Evolutionary conservation across 192 early-diverging fungal species (phyloP), one percentile per base, ranked within the genome.

Genomic region (Kickxella alabastrina): DNA sequence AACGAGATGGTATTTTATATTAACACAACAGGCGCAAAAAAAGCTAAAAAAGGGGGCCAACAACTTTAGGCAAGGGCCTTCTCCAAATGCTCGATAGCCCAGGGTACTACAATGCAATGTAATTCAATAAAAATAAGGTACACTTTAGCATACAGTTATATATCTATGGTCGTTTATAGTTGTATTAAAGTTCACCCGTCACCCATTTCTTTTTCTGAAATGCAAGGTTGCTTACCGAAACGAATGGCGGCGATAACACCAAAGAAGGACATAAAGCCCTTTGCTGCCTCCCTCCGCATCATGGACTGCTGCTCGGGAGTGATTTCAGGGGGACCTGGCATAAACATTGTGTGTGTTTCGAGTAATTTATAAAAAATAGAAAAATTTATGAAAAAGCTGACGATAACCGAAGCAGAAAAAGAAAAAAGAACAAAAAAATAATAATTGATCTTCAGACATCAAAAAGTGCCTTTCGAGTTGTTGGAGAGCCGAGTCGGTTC

Each of bases 21-120:
- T 9, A 10, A 22, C 12, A 22, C 22, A 34, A 51, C 23, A 41
- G 29, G 1, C 10, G 23, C 2, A 21, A 43, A 32, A 43, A 24
- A 6, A 43, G 23, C 4, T 3, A 8, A 43, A 7, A 19, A 25
- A 25, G n/a, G n/a, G n/a, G n/a, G n/a, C n/a, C n/a, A n/a, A n/a
- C n/a, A n/a, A n/a, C n/a, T 41, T 19, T 56, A 75, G 14, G 65
- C 64, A 10, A 75, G 28, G 2, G 56, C 19, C 56, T 75, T 75
- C 44, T 68, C 71, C 4, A 75, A 48, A 24, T 75, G 71, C 65
- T 75, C 71, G 6, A 75, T 24, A 0, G 71, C 71, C 71, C 71
- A 75, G 10, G 71, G 71, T 24, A 75, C 71, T 73, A 73, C 41
- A 39, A 50, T 10, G 3, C 15, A 50, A 12, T 12, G 31, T 32